Base-by-base conservation (phyloP, 2,329 filamentous ascomycete species). In the Phyllosticta paracitricarpa region DNA sequence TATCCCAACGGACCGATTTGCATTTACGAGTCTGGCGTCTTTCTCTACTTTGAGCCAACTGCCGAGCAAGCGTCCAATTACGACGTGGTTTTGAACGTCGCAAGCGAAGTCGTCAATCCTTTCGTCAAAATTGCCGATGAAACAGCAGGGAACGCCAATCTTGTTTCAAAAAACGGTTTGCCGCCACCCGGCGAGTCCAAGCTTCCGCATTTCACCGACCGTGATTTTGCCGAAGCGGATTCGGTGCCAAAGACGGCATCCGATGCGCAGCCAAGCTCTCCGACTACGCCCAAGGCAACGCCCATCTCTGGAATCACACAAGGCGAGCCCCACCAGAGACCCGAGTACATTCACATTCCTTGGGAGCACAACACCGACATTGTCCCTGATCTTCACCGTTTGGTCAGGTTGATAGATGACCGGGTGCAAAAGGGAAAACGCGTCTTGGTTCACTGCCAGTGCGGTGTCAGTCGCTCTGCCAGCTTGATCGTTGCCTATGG, bases 331-430 rank as follows among this genome's bases (percentile, higher is more conserved):
- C 66, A 72, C 1, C 73, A 72, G 48, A 81, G 78, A 54, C 89
- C 89, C 0, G 89, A 95, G 71, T 95, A 95, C 68, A 89, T 94
- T 17, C 89, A 95, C 70, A 87, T 94, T 68, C 87, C 85, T 1
- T 94, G 89, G 89, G 89, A 94, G 64, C 89, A 94, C 75, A 92
- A 93, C 73, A 93, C 89, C 0, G 88, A 94, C 63, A 93, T 95
- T 66, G 85, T 89, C 1, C 83, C 84, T 4, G 89, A 94, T 71
- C 76, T 94, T 22, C 85, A 89, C 79, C 79, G 78, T 55, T 79
- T 95, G 14, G 91, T 90, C 68, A 87, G 90, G 70, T 82, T 82
- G 4, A 91, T 95, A 63, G 88, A 93, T 64, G 82, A 84, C 51
- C 82, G 85, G 63, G 86, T 87, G 0, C 84, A 82, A 65, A 81